phyloP scores from a whole-genome alignment of 257 asterid genomes.

The Gardenia jasminoides region DNA sequence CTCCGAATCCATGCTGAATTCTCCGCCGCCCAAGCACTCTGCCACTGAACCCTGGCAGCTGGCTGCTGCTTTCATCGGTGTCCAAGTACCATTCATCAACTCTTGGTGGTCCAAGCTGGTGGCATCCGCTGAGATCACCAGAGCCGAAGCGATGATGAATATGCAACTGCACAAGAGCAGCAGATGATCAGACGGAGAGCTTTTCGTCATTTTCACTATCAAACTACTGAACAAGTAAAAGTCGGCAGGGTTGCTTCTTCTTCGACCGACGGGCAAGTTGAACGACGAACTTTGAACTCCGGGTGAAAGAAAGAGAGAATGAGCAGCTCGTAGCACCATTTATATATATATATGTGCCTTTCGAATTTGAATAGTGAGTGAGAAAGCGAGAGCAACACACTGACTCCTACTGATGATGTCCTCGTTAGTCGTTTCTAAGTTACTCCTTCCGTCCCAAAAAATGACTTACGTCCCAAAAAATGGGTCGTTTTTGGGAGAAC shows the following conservation, averaged over 20 bases:
- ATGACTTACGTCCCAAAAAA: no score
- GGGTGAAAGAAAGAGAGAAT: not conserved
- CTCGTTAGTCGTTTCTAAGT: no score
- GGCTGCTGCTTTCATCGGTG: constrained; percentile 23
- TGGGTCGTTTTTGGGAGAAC: no score
- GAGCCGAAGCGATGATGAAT: constrained; percentile 7
- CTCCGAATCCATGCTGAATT: constrained; percentile 63
- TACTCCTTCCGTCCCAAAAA: no score
- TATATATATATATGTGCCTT: no score
- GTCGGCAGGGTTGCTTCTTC: no score
- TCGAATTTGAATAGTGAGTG: no score
- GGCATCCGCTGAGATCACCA: constrained; percentile 18
- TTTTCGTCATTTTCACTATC: not conserved
- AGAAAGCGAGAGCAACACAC: no score
- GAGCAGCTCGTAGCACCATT: not conserved
- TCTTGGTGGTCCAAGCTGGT: constrained; percentile 10
- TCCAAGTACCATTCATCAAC: not conserved
- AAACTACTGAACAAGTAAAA: no score
- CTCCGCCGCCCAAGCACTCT: constrained; percentile 56
- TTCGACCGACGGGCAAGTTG: no score
- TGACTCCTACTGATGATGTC: no score
- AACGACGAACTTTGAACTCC: not conserved
- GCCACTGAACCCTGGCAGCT: constrained; percentile 44
- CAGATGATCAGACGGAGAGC: not conserved
- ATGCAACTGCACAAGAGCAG: not conserved